Evolutionary conservation across 2,329 filamentous ascomycete species (phyloP).

Genomic region (Thelonectria rubi): DNA sequence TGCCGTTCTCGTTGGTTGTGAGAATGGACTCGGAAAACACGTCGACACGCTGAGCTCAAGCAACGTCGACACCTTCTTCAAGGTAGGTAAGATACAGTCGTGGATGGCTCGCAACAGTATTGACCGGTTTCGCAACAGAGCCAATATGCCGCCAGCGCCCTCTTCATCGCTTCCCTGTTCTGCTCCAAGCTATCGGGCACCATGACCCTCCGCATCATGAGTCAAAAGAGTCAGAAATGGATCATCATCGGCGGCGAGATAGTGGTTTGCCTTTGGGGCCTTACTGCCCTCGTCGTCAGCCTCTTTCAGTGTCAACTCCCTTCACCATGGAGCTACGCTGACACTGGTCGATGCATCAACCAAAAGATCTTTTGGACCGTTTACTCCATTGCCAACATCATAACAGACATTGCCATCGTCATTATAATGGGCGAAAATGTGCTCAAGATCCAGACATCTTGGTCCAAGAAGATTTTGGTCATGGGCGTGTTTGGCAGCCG

Average conservation of each 20-base stretch:
- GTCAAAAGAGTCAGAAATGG: conserved; percentile 35
- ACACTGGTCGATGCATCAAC: conserved; percentile 36
- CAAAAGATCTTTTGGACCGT: conserved; percentile 39
- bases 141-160: conserved; percentile 40
- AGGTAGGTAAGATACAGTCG: conserved; percentile 40
- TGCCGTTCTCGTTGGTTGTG: conserved; percentile 31
- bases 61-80: conserved; percentile 35
- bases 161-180: conserved; percentile 40
- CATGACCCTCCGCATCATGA: conserved; percentile 40
- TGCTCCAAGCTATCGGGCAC: conserved; percentile 42
- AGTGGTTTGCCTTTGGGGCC: conserved; percentile 38
- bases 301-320: conserved; percentile 42
- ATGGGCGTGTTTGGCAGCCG: conserved; percentile 45
- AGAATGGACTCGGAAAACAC: conserved; percentile 38
- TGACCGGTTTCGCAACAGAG: conserved; percentile 25
- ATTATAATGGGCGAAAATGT: conserved; percentile 43
- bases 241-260: conserved; percentile 32
- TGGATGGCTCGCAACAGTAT: too few relatives aligned
- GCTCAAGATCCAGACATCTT: conserved; percentile 42
- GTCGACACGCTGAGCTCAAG: conserved; percentile 26
- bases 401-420: conserved; percentile 43
- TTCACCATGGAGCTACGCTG: conserved; percentile 41
- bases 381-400: conserved; percentile 42
- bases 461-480: conserved; percentile 41
- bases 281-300: conserved; percentile 37